phyloP scores from a whole-genome alignment of 75 land plant genomes.

The Cunninghamia lanceolata region DNA sequence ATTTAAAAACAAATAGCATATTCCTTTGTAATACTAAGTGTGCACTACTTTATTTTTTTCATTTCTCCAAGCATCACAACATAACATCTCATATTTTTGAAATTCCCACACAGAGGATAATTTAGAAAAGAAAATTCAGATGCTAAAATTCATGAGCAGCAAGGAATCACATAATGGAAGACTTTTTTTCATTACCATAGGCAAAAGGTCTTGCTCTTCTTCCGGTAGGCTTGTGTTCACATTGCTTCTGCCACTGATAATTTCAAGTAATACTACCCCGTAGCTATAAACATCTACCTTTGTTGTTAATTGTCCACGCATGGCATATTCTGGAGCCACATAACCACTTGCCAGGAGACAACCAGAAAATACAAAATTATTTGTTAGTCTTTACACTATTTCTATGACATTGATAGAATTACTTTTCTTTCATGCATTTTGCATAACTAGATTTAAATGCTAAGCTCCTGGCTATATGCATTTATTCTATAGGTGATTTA shows the following conservation, averaged over 20 bases:
- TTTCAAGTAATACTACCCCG: slow-evolving; percentile 21
- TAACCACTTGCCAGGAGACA: slow-evolving; percentile 14
- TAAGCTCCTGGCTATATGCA: neutral
- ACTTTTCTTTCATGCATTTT: slow-evolving; percentile 1
- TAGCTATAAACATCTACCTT: slow-evolving; percentile 19
- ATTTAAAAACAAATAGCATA: neutral
- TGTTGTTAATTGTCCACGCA: slow-evolving; percentile 17
- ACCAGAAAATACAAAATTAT: neutral
- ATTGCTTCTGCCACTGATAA: slow-evolving; percentile 20
- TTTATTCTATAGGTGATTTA: neutral
- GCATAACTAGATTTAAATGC: neutral
- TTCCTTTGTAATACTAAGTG: neutral
- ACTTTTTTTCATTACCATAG: neutral
- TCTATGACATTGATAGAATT: neutral
- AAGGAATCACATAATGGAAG: neutral
- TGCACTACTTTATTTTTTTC: neutral
- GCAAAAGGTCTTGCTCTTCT: neutral
- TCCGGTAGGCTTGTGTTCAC: slow-evolving; percentile 5
- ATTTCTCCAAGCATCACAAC: neutral
- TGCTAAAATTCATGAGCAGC: neutral
- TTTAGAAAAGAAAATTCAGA: neutral
- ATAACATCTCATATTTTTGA: neutral
- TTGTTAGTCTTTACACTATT: neutral
- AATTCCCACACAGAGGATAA: neutral
- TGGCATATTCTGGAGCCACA: slow-evolving; percentile 24